Evolutionary conservation across 1,139 yeast species (phyloP).

Genomic region (Taphrina flavorubra): DNA sequence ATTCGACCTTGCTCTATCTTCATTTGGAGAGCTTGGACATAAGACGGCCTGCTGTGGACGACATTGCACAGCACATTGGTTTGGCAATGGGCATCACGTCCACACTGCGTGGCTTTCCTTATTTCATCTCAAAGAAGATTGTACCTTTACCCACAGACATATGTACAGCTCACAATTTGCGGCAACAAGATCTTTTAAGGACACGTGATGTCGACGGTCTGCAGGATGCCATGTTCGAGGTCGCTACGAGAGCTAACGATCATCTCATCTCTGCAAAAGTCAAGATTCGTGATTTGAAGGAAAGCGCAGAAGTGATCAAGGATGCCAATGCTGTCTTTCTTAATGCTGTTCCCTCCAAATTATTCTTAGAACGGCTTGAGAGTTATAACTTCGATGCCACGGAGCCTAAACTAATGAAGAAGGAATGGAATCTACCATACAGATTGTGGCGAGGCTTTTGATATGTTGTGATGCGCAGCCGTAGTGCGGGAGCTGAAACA

Average conservation of each 20-base stretch:
- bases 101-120: constrained; percentile 66
- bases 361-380: constrained; percentile 68
- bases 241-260: constrained; percentile 79
- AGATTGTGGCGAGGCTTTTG: constrained; percentile 54
- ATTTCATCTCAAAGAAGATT: constrained; percentile 61
- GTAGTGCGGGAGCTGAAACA: too few relatives aligned
- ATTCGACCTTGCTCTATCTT: constrained; percentile 73
- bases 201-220: constrained; percentile 58
- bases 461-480: background rate
- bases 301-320: constrained; percentile 59
- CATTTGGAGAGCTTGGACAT: constrained; percentile 62
- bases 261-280: constrained; percentile 72
- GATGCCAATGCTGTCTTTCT: constrained; percentile 53
- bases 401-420: constrained; percentile 57
- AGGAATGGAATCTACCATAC: constrained; percentile 79
- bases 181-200: constrained; percentile 69
- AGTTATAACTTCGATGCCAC: constrained; percentile 68
- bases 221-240: constrained; percentile 68
- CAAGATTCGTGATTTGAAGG: constrained; percentile 56
- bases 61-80: constrained; percentile 76
- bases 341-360: constrained; percentile 68
- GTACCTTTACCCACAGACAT: constrained; percentile 65
- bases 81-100: constrained; percentile 78
- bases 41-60: constrained; percentile 57
- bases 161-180: constrained; percentile 61